phyloP scores from a whole-genome alignment of 176 grass and related monocot species.

The Olyra latifolia region DNA sequence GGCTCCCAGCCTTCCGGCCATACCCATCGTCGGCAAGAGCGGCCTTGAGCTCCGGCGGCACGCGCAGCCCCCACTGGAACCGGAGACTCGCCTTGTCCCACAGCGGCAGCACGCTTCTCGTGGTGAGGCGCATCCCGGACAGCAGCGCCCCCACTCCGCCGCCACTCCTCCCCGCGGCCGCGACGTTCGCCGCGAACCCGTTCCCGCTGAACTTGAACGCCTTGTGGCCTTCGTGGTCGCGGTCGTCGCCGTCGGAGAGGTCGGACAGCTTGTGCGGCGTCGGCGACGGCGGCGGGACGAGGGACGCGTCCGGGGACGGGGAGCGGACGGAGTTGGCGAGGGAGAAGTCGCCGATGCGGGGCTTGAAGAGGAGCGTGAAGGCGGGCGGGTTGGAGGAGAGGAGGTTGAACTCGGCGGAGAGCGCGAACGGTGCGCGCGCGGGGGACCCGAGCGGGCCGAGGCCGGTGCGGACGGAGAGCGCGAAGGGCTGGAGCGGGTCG shows the following conservation, averaged over 20 bases:
- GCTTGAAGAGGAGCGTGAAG: conserved; percentile 84
- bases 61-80: conserved; percentile 76
- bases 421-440: conserved; percentile 44
- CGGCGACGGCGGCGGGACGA: conserved; percentile 18
- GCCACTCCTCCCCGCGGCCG: conserved; percentile 34
- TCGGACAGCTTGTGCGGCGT: conserved; percentile 40
- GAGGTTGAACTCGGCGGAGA: conserved; percentile 82
- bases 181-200: conserved; percentile 53
- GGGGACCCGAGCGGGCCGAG: conserved; percentile 69
- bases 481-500: conserved; percentile 61
- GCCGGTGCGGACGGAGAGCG: conserved; percentile 77
- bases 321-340: conserved; percentile 67
- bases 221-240: conserved; percentile 23
- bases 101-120: conserved; percentile 63
- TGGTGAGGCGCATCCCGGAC: conserved; percentile 61
- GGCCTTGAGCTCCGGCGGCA: conserved; percentile 68
- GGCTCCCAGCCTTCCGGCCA: conserved; percentile 34
- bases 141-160: conserved; percentile 44
- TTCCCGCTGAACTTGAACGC: conserved; percentile 33
- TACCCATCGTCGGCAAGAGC: conserved; percentile 38
- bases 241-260: conserved; percentile 40
- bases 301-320: not conserved
- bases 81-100: conserved; percentile 60
- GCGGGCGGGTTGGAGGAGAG: conserved; percentile 47
- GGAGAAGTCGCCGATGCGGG: conserved; percentile 72